A percentile compares a stretch with the other conserved stretches of the same genome.
These are phyloP conservation scores for Thraustotheca clavata DNA, from an alignment of 352 stramenopile species.

Conservation along the genomic window DNA sequence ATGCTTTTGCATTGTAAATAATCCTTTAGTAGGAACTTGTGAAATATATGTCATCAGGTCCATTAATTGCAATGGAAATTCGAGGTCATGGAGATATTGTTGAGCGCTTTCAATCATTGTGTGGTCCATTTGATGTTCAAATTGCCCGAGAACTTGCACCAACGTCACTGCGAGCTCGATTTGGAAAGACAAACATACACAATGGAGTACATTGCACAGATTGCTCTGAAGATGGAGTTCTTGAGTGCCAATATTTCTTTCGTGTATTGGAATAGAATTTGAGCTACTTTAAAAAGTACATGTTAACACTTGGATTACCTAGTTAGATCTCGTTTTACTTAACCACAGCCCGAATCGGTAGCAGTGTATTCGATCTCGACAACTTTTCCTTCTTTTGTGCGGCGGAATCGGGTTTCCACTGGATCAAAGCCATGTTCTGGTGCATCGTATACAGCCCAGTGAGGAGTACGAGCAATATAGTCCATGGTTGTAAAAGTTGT, in stretches of 20 bases:
- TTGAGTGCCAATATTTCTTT: slow-evolving; percentile 90
- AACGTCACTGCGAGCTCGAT: slow-evolving; percentile 77
- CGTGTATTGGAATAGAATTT: slow-evolving; percentile 42
- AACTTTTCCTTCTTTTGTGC: slow-evolving; percentile 80
- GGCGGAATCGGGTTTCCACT: slow-evolving; percentile 86
- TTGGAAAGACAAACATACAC: slow-evolving; percentile 69
- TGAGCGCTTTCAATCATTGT: slow-evolving; percentile 63
- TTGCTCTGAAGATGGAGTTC: slow-evolving; percentile 79
- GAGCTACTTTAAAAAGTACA: not conserved
- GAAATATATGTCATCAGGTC: slow-evolving; percentile 85
- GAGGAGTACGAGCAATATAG: slow-evolving; percentile 91
- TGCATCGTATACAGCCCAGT: slow-evolving; percentile 95
- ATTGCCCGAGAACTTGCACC: slow-evolving; percentile 83
- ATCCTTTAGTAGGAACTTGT: slow-evolving; percentile 50
- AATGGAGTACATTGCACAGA: slow-evolving; percentile 93
- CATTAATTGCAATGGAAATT: slow-evolving; percentile 85
- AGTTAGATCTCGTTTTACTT: too few species aligned
- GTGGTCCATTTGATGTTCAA: slow-evolving; percentile 84
- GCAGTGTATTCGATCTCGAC: slow-evolving; percentile 78
- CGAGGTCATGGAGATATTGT: slow-evolving; percentile 69
- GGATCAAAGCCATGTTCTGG: slow-evolving; percentile 96
- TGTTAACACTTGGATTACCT: slow-evolving; percentile 1
- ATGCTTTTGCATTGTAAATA: not conserved
- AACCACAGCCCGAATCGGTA: slow-evolving; percentile 76
- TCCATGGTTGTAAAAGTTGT: slow-evolving; percentile 88